Evolutionary conservation across 2,329 filamentous ascomycete species (phyloP).

Genomic region (Microcera coccophila): DNA sequence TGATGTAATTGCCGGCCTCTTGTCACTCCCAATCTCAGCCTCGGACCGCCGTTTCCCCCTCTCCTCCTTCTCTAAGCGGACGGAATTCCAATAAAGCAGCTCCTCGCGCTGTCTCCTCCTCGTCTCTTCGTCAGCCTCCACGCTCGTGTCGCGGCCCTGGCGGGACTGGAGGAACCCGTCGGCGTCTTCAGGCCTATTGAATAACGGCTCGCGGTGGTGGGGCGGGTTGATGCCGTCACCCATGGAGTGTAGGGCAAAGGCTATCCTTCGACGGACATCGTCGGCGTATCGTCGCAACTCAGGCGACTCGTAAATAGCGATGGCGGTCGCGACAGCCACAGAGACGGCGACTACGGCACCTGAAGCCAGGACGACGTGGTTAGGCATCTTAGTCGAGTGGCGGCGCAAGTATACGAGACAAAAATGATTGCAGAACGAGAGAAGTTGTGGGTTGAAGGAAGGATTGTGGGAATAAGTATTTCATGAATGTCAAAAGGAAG

Average conservation of each 20-base stretch:
- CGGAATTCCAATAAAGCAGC: slow-evolving; percentile 61
- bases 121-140: slow-evolving; percentile 61
- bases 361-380: slow-evolving; percentile 52
- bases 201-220: slow-evolving; percentile 47
- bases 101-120: slow-evolving; percentile 60
- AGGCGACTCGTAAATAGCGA: slow-evolving; percentile 61
- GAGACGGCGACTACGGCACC: slow-evolving; percentile 56
- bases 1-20: slow-evolving; percentile 8
- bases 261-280: slow-evolving; percentile 58
- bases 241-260: slow-evolving; percentile 55
- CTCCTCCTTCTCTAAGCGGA: slow-evolving; percentile 48
- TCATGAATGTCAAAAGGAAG: neutral
- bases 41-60: slow-evolving; percentile 21
- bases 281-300: slow-evolving; percentile 60
- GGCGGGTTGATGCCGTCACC: slow-evolving; percentile 54
- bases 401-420: neutral
- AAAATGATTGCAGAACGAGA: neutral
- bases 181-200: slow-evolving; percentile 64
- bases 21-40: slow-evolving; percentile 12
- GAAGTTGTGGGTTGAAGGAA: neutral
- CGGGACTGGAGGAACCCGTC: slow-evolving; percentile 58
- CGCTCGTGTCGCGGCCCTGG: slow-evolving; percentile 40
- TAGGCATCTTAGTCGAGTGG: slow-evolving; percentile 56
- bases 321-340: slow-evolving; percentile 54
- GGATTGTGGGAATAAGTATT: neutral